Evolutionary conservation across 345 rosid genomes (phyloP).

Genomic region (Camelina sativa): DNA sequence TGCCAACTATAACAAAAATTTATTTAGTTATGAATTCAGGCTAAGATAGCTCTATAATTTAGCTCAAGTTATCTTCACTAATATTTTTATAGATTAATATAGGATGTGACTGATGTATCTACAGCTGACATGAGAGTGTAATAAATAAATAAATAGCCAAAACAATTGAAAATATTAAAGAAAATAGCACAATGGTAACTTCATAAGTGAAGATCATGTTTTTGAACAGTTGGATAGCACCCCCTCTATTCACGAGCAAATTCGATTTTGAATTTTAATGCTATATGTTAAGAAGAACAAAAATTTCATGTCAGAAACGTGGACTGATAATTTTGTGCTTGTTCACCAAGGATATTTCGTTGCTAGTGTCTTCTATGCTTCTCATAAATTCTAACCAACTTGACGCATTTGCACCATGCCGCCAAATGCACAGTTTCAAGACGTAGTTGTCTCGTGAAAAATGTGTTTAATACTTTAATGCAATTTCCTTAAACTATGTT

Average conservation of each 20-base stretch:
- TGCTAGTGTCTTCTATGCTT: background rate
- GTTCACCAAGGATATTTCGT: background rate
- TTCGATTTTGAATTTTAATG: background rate
- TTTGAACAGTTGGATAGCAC: background rate
- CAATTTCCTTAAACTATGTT: background rate
- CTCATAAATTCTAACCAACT: background rate
- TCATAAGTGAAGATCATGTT: background rate
- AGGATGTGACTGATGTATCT: background rate
- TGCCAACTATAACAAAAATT: conserved; percentile 19
- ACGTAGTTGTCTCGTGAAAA: background rate
- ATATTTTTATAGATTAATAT: too few relatives aligned
- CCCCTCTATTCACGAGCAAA: background rate
- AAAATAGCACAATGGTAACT: background rate
- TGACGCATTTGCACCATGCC: background rate
- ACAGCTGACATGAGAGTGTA: too few relatives aligned
- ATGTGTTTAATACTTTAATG: background rate
- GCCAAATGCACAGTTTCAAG: background rate
- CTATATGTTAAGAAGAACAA: background rate
- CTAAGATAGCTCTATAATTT: background rate
- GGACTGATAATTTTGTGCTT: background rate
- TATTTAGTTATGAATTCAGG: too few relatives aligned
- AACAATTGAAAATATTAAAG: too few relatives aligned
- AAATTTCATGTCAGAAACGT: background rate
- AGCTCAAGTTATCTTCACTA: background rate
- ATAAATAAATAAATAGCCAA: too few relatives aligned